These are phyloP conservation scores for Aureobasidium sp. DNA, from an alignment of 2,329 filamentous ascomycete genomes.

Conservation along the genomic window DNA sequence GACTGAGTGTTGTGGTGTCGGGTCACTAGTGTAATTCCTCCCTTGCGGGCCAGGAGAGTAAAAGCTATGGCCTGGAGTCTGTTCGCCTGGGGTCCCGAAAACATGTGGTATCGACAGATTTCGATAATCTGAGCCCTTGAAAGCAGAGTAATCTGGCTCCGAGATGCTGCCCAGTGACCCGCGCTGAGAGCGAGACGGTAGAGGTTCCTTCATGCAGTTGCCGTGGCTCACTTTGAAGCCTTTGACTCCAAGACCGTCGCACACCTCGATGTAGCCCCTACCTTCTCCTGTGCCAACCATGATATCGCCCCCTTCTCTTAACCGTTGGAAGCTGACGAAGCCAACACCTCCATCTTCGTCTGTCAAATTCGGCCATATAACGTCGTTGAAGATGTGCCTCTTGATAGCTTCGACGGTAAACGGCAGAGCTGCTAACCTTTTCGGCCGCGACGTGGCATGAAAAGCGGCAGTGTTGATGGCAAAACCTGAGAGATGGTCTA, in stretches of 20 bases:
- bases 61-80: constrained; percentile 4
- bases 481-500: constrained; percentile 87
- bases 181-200: constrained; percentile 27
- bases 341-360: constrained; percentile 94
- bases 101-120: background rate
- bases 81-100: background rate
- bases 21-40: constrained; percentile 9
- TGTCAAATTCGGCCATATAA: constrained; percentile 95
- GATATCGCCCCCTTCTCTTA: constrained; percentile 82
- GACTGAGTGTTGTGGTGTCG: constrained; percentile 44
- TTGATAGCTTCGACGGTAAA: constrained; percentile 90
- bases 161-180: constrained; percentile 33
- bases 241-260: constrained; percentile 81
- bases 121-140: background rate
- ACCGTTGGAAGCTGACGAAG: constrained; percentile 78
- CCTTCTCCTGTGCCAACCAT: constrained; percentile 72
- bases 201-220: constrained; percentile 59
- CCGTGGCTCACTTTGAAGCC: constrained; percentile 84
- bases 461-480: constrained; percentile 88
- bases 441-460: constrained; percentile 66
- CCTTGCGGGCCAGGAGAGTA: background rate
- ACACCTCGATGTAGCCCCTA: constrained; percentile 79
- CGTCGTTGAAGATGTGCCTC: constrained; percentile 90
- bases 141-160: constrained; percentile 20
- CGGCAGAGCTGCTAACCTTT: constrained; percentile 76